Evolutionary conservation across 345 rosid species (phyloP), one percentile per base, ranked within the genome.

Genomic region (Kernera saxatilis): DNA sequence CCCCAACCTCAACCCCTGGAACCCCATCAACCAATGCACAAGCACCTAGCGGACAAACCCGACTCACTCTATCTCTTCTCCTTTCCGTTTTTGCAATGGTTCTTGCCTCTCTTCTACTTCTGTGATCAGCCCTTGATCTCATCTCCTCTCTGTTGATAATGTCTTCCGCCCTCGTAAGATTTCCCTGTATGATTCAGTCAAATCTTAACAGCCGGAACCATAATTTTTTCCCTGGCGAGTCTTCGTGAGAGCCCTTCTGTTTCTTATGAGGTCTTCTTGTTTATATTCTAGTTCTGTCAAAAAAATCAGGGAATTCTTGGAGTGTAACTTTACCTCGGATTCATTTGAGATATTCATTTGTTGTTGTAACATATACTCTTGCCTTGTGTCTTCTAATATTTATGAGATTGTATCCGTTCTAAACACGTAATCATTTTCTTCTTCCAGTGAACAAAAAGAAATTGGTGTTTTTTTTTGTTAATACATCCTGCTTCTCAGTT

Each of bases 1-100:
- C 8, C 82, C 82, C 96, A 86, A 36, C 97, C 85, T 30, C 97
- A 59, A 5, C 72, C 36, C 67, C 81, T 8, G 5, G 63, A 49
- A 54, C 68, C 30, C 71, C 71, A 64, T 60, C 83, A 52, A 39
- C 81, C 43, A 13, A 70, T 57, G 83, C 87, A 9, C 21, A 66
- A 35, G 64, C 74, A 15, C 73, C 79, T 41, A 88, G 72, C 35
- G 87, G 84, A 54, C 90, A 85, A 58, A 86, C 82, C 41, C 74
- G 68, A 63, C 45, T 79, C 27, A 45, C 79, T 29, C 65, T 82
- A 10, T 40, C 76, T 69, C 7, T 80, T 74, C 78, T 86, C 33
- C 71, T 82, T n/a, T 77, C 81, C 2, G 33, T 83, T 71, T 80
- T 82, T 7, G 80, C 84, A 1, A 57, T 68, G 61, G 69, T 85